phyloP scores from a whole-genome alignment of 257 asterid species.

The Thymus quinquecostatus region DNA sequence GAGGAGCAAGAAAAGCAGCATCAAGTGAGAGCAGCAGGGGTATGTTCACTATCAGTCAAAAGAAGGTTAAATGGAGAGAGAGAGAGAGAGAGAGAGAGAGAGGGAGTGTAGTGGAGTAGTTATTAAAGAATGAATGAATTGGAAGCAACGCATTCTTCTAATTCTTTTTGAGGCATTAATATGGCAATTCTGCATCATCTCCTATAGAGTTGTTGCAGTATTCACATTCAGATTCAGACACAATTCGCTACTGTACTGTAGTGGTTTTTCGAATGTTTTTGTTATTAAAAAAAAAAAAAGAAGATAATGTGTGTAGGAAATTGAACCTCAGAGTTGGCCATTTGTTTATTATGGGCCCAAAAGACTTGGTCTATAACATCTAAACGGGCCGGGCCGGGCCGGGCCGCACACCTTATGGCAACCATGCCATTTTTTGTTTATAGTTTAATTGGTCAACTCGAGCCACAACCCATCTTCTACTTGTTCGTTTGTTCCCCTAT shows the following conservation, averaged over 20 bases:
- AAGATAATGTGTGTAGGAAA: background rate
- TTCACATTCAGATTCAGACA: background rate
- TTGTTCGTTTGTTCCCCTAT: no score
- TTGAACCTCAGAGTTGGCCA: background rate
- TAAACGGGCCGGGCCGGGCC: background rate
- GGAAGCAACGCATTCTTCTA: constrained; percentile 18
- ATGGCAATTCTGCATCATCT: background rate
- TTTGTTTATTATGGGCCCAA: background rate
- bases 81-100: background rate
- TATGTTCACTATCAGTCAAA: constrained; percentile 27
- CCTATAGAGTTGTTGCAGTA: background rate
- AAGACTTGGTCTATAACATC: background rate
- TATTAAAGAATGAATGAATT: constrained; percentile 2
- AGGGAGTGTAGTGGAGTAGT: constrained; percentile 11
- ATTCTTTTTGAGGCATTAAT: background rate
- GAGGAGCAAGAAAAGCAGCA: constrained; percentile 22
- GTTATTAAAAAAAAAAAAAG: no score
- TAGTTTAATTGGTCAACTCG: no score
- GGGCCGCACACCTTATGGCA: background rate
- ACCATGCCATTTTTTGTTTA: background rate
- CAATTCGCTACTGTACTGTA: background rate
- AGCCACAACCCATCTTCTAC: no score
- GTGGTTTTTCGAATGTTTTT: no score
- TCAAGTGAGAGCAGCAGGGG: constrained; percentile 23
- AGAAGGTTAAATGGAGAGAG: constrained; percentile 7